A percentile compares a stretch with the other conserved stretches of the same genome.
phyloP scores from a whole-genome alignment of 805 yeast genomes.

The Ogataea allantospora region DNA sequence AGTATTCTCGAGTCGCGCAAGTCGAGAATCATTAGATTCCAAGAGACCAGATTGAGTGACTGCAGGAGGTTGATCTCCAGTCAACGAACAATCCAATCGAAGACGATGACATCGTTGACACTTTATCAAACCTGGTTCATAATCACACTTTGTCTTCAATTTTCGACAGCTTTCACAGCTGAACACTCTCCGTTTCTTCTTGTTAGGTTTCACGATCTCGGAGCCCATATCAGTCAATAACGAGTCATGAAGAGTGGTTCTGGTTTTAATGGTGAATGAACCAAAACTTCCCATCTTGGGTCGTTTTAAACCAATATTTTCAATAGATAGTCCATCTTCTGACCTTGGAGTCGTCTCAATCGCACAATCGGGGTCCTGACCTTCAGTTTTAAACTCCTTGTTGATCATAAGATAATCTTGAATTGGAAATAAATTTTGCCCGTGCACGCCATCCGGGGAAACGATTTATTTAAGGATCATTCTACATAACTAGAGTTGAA shows the following conservation, averaged over 20 bases:
- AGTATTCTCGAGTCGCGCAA: slow-evolving; percentile 15
- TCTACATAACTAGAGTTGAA: slow-evolving; percentile 5
- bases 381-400: background rate
- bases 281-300: slow-evolving; percentile 21
- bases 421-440: background rate
- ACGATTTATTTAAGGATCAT: slow-evolving; percentile 1
- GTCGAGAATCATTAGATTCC: slow-evolving; percentile 8
- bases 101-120: slow-evolving; percentile 54
- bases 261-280: slow-evolving; percentile 17
- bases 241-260: slow-evolving; percentile 23
- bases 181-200: slow-evolving; percentile 33
- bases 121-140: slow-evolving; percentile 40
- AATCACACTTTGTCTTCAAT: slow-evolving; percentile 58
- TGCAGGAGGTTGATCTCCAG: background rate
- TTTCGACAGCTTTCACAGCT: slow-evolving; percentile 52
- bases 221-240: slow-evolving; percentile 22
- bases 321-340: background rate
- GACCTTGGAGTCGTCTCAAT: slow-evolving; percentile 1
- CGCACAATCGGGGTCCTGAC: slow-evolving; percentile 3
- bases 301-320: background rate
- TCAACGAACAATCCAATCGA: slow-evolving; percentile 47
- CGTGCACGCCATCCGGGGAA: slow-evolving; percentile 9
- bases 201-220: slow-evolving; percentile 3
- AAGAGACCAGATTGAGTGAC: too few species aligned
- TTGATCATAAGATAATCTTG: too few species aligned